phyloP scores from a whole-genome alignment of 192 early-diverging fungal species.

The Phlyctochytrium bullatum region DNA sequence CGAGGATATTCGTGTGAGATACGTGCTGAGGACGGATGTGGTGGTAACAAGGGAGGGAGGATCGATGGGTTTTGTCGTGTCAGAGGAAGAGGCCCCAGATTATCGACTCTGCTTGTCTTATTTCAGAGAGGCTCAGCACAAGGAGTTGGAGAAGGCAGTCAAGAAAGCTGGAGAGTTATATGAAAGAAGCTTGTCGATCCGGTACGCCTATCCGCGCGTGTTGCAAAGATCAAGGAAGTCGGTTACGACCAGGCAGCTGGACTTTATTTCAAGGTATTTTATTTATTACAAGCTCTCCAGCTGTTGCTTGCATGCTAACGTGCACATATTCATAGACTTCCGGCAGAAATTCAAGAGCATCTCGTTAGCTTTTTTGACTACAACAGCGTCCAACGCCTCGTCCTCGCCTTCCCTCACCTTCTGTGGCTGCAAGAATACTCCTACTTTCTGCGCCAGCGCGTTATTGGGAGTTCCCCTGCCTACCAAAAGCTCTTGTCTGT shows the following conservation, averaged over 20 bases:
- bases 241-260: no score
- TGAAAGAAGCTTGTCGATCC: background rate
- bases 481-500: no score
- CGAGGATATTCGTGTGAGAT: no score
- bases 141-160: conserved; percentile 1
- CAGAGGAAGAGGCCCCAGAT: background rate
- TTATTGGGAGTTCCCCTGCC: no score
- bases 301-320: no score
- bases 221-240: no score
- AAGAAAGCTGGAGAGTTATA: conserved; percentile 9
- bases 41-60: background rate
- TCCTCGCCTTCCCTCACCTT: background rate
- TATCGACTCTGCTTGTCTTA: conserved; percentile 8
- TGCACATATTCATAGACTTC: no score
- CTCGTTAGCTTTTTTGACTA: background rate
- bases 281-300: no score
- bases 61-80: background rate
- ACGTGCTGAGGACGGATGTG: background rate
- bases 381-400: background rate
- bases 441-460: no score
- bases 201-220: background rate
- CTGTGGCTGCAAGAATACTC: background rate
- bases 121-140: conserved; percentile 10
- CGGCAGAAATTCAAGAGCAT: background rate
- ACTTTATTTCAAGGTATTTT: no score